These are phyloP conservation scores for Acorus calamus DNA, from an alignment of 106 monocot species.

Conservation along the genomic window DNA sequence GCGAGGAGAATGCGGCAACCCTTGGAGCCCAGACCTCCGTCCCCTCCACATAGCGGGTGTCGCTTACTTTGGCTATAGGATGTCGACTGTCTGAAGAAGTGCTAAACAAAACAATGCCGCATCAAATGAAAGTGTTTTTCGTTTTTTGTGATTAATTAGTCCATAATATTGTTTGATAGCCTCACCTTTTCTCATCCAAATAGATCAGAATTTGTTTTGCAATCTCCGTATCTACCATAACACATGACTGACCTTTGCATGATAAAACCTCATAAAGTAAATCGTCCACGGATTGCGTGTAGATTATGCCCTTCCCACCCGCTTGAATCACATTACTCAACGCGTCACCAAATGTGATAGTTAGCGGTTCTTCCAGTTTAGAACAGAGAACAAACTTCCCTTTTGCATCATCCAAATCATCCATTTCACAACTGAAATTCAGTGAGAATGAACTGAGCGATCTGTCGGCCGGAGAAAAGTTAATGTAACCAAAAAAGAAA, in stretches of 20 bases:
- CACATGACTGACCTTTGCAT: neutral
- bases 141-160: no score
- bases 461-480: no score
- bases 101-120: no score
- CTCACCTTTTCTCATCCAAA: no score
- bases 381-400: slow-evolving; percentile 21
- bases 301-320: neutral
- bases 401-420: neutral
- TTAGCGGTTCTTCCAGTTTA: neutral
- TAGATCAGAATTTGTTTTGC: no score
- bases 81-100: neutral
- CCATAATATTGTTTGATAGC: no score
- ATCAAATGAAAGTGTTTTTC: no score
- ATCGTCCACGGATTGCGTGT: neutral
- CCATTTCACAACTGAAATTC: neutral
- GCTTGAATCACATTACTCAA: neutral
- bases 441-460: no score
- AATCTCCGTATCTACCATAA: no score
- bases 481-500: no score
- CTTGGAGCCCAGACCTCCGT: slow-evolving; percentile 1
- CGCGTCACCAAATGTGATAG: neutral
- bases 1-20: slow-evolving; percentile 13
- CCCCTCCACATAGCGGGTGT: slow-evolving; percentile 1
- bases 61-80: slow-evolving; percentile 1
- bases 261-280: neutral